Conservation (phyloP, 2,329 filamentous ascomycete species). For the Aaosphaeria arxii region DNA sequence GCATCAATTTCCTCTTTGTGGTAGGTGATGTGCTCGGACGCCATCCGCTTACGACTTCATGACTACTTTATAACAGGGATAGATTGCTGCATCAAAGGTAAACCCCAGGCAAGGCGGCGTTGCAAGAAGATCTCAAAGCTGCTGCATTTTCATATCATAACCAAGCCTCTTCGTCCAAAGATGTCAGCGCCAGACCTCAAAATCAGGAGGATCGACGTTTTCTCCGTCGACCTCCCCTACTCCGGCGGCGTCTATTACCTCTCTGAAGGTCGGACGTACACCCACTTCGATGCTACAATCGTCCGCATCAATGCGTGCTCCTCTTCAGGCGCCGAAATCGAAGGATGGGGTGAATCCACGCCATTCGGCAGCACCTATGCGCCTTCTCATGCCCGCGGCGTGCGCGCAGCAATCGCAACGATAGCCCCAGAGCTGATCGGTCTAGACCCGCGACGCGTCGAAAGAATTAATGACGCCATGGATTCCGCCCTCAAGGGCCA, state of each 20-base stretch:
- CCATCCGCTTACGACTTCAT: no score
- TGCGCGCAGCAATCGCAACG: constrained; percentile 19
- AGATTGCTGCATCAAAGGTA: no score
- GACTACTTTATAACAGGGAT: no score
- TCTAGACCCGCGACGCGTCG: constrained; percentile 20
- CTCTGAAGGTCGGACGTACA: constrained; percentile 13
- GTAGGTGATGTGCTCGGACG: no score
- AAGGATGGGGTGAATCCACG: constrained; percentile 26
- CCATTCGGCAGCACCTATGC: constrained; percentile 18
- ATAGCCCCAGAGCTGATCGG: constrained; percentile 20
- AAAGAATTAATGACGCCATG: constrained; percentile 28
- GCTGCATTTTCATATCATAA: no score
- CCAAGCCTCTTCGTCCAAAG: not conserved
- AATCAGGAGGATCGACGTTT: constrained; percentile 16
- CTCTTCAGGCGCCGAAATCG: constrained; percentile 12
- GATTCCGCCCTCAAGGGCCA: constrained; percentile 17
- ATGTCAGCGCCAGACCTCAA: constrained; percentile 3
- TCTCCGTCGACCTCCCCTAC: constrained; percentile 18
- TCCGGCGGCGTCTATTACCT: constrained; percentile 12
- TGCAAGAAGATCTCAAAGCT: no score
- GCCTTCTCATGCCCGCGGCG: constrained; percentile 17
- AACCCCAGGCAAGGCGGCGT: no score
- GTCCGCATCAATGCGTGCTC: constrained; percentile 12
- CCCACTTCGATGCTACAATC: constrained; percentile 20
- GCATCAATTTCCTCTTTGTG: no score